A percentile compares a stretch with the other conserved stretches of the same genome.
Conservation (phyloP, 1,139 yeast species). For the Martiniozyma asiatica region DNA sequence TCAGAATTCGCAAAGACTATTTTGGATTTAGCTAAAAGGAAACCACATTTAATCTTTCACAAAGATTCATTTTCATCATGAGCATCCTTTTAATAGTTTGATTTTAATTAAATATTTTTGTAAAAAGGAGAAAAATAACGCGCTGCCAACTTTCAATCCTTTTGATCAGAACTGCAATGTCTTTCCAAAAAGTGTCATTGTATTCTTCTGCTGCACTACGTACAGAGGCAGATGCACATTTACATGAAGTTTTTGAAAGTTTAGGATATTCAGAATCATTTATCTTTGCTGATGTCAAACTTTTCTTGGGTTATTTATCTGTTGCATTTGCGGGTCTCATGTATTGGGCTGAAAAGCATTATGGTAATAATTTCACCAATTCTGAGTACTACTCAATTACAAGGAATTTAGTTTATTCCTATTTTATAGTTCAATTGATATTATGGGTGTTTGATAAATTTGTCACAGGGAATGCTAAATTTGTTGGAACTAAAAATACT, state of each 20-base stretch:
- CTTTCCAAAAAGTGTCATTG: conserved; percentile 19
- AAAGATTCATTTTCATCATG: too few relatives aligned
- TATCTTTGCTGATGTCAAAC: conserved; percentile 44
- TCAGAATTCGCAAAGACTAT: conserved; percentile 84
- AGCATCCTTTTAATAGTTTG: too few relatives aligned
- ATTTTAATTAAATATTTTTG: too few relatives aligned
- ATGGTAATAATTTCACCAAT: conserved; percentile 30
- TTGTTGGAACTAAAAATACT: conserved; percentile 42
- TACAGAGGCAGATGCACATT: conserved; percentile 37
- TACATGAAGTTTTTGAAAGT: conserved; percentile 33
- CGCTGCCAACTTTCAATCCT: background rate
- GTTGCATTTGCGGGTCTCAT: conserved; percentile 57
- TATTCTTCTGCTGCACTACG: conserved; percentile 35
- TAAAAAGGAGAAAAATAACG: too few relatives aligned
- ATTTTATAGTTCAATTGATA: conserved; percentile 37
- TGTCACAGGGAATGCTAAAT: conserved; percentile 46
- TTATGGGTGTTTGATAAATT: conserved; percentile 38
- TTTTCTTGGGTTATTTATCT: conserved; percentile 57
- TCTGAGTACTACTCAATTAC: conserved; percentile 25
- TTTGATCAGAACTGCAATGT: conserved; percentile 6
- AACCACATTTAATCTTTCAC: conserved; percentile 62
- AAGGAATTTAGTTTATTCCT: conserved; percentile 32
- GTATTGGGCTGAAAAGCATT: conserved; percentile 55
- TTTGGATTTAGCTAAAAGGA: conserved; percentile 57
- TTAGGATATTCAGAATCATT: conserved; percentile 58